Base-by-base conservation (phyloP, 495 filamentous ascomycete species). In the Apiosordaria backusii region DNA sequence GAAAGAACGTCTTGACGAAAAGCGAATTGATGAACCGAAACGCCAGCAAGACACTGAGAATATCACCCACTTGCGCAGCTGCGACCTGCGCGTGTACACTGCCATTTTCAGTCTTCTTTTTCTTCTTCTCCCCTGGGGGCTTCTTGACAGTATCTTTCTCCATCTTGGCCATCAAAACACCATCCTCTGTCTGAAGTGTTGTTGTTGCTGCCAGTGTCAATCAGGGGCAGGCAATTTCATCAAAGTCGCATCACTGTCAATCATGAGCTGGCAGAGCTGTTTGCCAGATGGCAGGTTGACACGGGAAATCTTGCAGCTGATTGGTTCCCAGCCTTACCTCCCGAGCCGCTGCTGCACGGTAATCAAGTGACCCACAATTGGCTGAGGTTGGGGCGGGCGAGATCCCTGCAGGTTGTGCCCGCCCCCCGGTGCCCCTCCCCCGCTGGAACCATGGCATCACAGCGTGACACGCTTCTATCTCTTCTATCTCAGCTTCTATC, bases 1-100 rank as follows among this genome's bases (percentile, higher is more conserved):
- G 95, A 80, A 99, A 99, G 76, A 97, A 99, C n/a, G 95, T 98
- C 60, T 87, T 83, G 50, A 96, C 81, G 60, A 81, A 85, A 64
- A 97, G 80, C n/a, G 93, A 88, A 78, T 98, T 97, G 74, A 92
- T 72, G 60, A 96, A 84, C 62, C 95, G 92, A 59, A 97, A 83
- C 15, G 85, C 85, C 64, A 97, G 70, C 22, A 97, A 85, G 52
- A 87, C 81, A 52, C 85, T 78, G 60, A 91, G 80, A 63, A 88
- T 77, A 57, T 85, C 83, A n/a, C 62, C 53, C 40, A 72, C 65
- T 65, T 76, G 74, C 25, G 73, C 71, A 5, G 73, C 64, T 24
- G 72, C 57, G 16, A 77, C 76, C 16, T 78, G 71, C 9, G 67
- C 66, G 58, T 77, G 75, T 29, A 68, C 53, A 6, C 66, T 60